Conservation (phyloP, 176 grass and related monocot species). For the Avena sativa region DNA sequence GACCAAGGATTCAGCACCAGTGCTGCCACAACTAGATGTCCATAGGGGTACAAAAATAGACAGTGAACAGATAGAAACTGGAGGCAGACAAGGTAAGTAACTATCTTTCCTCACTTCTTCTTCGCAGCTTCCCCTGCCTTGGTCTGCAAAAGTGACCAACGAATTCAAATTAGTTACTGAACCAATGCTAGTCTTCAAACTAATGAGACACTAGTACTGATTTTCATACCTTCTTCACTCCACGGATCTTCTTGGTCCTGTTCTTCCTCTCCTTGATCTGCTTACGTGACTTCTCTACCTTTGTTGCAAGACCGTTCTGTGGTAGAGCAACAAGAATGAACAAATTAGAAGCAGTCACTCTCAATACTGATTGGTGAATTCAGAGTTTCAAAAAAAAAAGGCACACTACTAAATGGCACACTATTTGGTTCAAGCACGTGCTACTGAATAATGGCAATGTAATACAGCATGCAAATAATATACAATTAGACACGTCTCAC, state of each 20-base stretch:
- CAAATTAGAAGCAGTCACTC: too few species aligned
- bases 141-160: conserved; percentile 52
- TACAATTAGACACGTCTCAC: too few species aligned
- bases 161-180: background rate
- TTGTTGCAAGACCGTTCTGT: conserved; percentile 94
- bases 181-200: background rate
- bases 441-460: too few species aligned
- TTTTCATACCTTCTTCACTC: conserved; percentile 82
- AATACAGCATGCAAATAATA: too few species aligned
- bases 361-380: too few species aligned
- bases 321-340: background rate
- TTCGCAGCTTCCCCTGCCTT: conserved; percentile 89
- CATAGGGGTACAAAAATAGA: conserved; percentile 42
- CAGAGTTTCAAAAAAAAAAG: too few species aligned
- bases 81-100: background rate
- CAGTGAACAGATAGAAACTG: background rate
- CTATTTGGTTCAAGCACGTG: too few species aligned
- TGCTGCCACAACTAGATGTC: background rate
- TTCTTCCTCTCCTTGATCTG: conserved; percentile 99
- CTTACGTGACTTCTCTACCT: conserved; percentile 94
- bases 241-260: conserved; percentile 89
- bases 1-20: conserved; percentile 18
- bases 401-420: too few species aligned
- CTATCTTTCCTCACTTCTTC: conserved; percentile 65
- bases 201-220: background rate